A percentile compares a stretch with the other conserved stretches of the same genome.
Evolutionary conservation across 2,329 filamentous ascomycete species (phyloP).

Genomic region (Stachybotrys chlorohalonatus): DNA sequence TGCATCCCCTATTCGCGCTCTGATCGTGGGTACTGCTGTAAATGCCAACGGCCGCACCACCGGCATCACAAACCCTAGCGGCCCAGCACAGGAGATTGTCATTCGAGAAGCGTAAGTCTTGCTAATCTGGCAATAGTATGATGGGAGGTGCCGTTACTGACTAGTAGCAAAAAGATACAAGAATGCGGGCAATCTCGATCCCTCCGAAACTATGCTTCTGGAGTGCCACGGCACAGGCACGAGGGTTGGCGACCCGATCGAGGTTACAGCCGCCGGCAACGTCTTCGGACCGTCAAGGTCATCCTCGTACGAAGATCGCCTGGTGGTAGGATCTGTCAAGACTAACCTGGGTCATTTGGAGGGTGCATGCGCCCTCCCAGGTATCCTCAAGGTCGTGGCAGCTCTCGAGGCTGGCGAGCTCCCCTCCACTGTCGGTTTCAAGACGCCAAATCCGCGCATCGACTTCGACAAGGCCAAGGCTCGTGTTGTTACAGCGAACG

Average conservation of each 20-base stretch:
- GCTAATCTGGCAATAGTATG: too few species aligned
- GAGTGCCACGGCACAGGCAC: conserved; percentile 1
- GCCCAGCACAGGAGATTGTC: neutral
- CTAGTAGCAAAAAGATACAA: neutral
- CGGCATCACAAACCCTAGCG: neutral
- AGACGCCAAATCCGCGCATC: neutral
- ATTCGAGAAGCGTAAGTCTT: neutral
- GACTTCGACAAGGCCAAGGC: neutral
- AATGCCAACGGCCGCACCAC: neutral
- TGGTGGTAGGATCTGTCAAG: neutral
- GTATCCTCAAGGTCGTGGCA: neutral
- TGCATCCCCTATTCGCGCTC: neutral
- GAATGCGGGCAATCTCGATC: neutral
- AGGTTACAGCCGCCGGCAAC: neutral
- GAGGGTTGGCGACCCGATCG: neutral
- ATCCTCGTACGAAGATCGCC: neutral
- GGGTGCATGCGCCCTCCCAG: neutral
- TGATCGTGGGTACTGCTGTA: neutral
- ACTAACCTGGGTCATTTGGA: neutral
- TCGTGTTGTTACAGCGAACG: neutral
- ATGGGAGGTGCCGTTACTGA: too few species aligned
- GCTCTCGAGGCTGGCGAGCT: neutral
- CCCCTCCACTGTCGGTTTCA: neutral
- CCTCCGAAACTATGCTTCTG: neutral
- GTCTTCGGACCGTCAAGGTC: neutral